Base-by-base conservation (phyloP, 1,139 yeast species). In the Geotrichum fermentans region DNA sequence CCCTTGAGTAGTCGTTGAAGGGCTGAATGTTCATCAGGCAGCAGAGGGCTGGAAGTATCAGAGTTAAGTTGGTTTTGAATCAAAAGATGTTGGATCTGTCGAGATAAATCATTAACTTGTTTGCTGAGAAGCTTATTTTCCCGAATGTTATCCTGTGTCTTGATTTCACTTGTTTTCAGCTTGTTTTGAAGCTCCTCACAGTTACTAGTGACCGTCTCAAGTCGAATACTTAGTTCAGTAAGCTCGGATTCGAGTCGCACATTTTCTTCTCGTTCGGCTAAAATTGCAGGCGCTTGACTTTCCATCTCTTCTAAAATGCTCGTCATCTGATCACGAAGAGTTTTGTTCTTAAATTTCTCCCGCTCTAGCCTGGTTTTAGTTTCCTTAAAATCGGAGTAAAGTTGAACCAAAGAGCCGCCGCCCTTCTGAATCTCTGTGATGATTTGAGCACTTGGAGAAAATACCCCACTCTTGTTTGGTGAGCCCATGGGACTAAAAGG, bases 261-360 rank as follows among this genome's bases (percentile, higher is more conserved):
- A 34, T 77, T 74, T 52, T 76, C 79, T 49, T 74, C 78, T 49
- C 73, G 81, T 63, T 79, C 86, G 55, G 80, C 83, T 67, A 84
- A 77, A 45, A 90, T 75, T 1, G 83, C 72, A 0, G 97, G 97
- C 49, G 88, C 83, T 58, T 85, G 83, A 22, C 79, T 74, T 61
- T 89, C 95, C 56, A 92, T 72, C 62, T 90, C 97, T 29, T 72
- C 73, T 32, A 89, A 78, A 58, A 90, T 82, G 0, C 75, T 71
- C 57, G 83, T 83, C 54, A 90, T 72, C 65, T 88, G 92, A 33
- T 71, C 66, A 52, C 90, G 84, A 50, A 90, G 72, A 51, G 78
- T 75, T 51, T 79, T 82, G 59, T 86, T 89, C 52, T 85, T 83
- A 29, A 82, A 74, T 57, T 80, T 77, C 62, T 88, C 96, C 51